Evolutionary conservation across 1,284 basidiomycete genomes (phyloP), one percentile per base, ranked within the genome.

Genomic region (Ceratobasidium papillatum): DNA sequence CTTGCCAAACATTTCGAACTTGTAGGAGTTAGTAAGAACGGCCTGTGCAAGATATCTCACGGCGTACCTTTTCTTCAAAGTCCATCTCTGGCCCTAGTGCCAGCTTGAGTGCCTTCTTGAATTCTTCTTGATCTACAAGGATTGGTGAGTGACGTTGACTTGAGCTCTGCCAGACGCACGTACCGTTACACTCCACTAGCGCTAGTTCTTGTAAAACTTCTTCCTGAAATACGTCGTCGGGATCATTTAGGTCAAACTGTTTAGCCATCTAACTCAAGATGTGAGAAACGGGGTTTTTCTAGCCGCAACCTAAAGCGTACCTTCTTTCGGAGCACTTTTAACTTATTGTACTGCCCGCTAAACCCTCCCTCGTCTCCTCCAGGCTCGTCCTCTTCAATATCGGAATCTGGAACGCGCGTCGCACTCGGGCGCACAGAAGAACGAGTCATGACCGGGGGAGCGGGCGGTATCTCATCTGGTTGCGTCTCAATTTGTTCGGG

Each of bases 181-280:
- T 59, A 71, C 66, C 59, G 9, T 19, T 49, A 47, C 66, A 71
- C 11, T 71, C 54, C 11, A 71, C 36, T 8, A 71, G 56, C 9
- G 66, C 66, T n/a, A 71, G n/a, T 43, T 71, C 66, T n/a, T 71
- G 52, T 30, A 71, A 59, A 17, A 71, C 66, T 36, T 71, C 66
- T 19, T 71, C 66, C 47, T 71, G 66, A 22, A 71, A 58, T 22
- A 71, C 66, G 22, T 71, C 66, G 30, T 71, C 66, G 8, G 38
- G 54, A 30, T 71, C 65, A n/a, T 68, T 14, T 8, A 71, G 22
- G 8, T 34, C 54, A 52, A 45, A 71, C 27, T 59, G 52, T 34
- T 59, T 38, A 11, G 54, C 54, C 45, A 71, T 49, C 66, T 71
- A 36, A 17, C 17, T 30, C 3, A 3, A 49, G 54, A 19, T n/a